A percentile compares a stretch with the other conserved stretches of the same genome.
These are phyloP conservation scores for Mortierella sp. DNA, from an alignment of 371 early-diverging fungal species.

Conservation along the genomic window DNA sequence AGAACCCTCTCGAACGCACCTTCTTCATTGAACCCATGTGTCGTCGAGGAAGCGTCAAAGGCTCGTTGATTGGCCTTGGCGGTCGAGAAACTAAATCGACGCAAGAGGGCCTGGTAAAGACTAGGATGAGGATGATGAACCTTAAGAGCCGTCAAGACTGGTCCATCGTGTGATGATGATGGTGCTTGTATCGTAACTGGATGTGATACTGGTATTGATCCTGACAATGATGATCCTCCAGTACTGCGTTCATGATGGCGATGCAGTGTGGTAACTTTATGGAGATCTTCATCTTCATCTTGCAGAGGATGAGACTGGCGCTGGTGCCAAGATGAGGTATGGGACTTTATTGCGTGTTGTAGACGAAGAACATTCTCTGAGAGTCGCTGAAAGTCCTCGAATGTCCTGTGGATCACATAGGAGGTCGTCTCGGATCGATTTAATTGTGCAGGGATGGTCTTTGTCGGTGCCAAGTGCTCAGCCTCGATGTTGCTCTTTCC, in stretches of 20 bases:
- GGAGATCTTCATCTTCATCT: background rate
- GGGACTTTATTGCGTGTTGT: slow-evolving; percentile 4
- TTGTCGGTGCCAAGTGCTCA: slow-evolving; percentile 16
- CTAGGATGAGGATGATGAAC: slow-evolving; percentile 40
- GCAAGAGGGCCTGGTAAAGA: slow-evolving; percentile 28
- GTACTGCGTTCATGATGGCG: background rate
- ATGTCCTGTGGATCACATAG: slow-evolving; percentile 48
- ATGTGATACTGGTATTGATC: background rate
- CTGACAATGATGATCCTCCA: background rate
- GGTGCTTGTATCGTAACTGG: too few relatives aligned
- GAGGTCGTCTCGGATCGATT: slow-evolving; percentile 41
- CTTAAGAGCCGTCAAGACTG: slow-evolving; percentile 13
- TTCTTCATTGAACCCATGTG: slow-evolving; percentile 48
- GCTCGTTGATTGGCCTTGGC: slow-evolving; percentile 51
- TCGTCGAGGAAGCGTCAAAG: slow-evolving; percentile 46
- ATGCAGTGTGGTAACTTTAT: background rate
- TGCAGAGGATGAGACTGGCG: background rate
- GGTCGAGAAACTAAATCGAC: slow-evolving; percentile 26
- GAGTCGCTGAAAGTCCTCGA: slow-evolving; percentile 39
- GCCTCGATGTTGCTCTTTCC: background rate
- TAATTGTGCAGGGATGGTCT: slow-evolving; percentile 30
- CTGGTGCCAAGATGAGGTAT: background rate
- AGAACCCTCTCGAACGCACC: slow-evolving; percentile 46
- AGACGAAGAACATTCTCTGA: slow-evolving; percentile 38
- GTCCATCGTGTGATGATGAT: slow-evolving; percentile 5